phyloP scores from a whole-genome alignment of 2,329 filamentous ascomycete species.

The Lecanicillium sp. region DNA sequence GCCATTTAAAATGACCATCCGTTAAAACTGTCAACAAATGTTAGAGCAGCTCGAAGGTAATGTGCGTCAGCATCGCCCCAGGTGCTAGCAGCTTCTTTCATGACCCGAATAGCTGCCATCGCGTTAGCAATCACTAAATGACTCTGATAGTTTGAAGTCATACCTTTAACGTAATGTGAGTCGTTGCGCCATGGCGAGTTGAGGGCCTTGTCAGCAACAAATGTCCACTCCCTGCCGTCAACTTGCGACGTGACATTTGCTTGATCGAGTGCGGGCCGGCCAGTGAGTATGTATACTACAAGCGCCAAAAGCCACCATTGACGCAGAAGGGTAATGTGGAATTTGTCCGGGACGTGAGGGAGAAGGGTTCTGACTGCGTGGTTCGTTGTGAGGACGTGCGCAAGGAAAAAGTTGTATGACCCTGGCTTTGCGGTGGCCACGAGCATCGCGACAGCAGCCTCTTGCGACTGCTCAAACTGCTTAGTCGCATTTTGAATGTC shows the following conservation, averaged over 20 bases:
- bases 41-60: constrained; percentile 60
- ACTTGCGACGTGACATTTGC: constrained; percentile 52
- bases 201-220: constrained; percentile 63
- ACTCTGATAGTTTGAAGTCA: constrained; percentile 13
- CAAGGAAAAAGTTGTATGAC: constrained; percentile 74
- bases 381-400: constrained; percentile 74
- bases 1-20: constrained; percentile 47
- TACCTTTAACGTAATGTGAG: constrained; percentile 79
- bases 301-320: constrained; percentile 88
- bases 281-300: constrained; percentile 66
- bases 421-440: constrained; percentile 50
- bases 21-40: constrained; percentile 65
- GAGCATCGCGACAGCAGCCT: constrained; percentile 52
- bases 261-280: constrained; percentile 64
- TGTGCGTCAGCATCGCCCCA: constrained; percentile 63
- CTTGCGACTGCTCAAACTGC: constrained; percentile 67
- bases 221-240: constrained; percentile 65
- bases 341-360: constrained; percentile 63
- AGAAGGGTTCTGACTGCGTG: constrained; percentile 84
- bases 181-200: constrained; percentile 61
- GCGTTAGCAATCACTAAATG: constrained; percentile 6
- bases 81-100: constrained; percentile 64
- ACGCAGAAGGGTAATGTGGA: constrained; percentile 65
- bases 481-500: constrained; percentile 57
- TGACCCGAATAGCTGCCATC: constrained; percentile 54